phyloP scores from a whole-genome alignment of 1,284 basidiomycete species.

The Pascua sp. region DNA sequence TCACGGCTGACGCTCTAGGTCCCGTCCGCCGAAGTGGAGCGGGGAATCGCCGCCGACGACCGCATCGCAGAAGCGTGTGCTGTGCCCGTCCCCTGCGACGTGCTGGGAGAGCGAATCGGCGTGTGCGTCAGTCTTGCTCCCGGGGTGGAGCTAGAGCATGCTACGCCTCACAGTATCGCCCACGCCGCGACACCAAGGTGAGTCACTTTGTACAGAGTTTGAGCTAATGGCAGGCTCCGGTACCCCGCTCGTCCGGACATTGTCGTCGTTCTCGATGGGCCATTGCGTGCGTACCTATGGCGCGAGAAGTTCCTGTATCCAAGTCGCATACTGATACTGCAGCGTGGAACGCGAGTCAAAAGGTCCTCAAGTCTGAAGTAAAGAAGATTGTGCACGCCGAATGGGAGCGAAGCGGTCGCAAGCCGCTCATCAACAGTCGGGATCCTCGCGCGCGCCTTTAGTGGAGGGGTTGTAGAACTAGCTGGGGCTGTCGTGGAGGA shows the following conservation, averaged over 20 bases:
- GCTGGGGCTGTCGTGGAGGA: too few relatives aligned
- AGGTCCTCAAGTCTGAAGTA: conserved; percentile 16
- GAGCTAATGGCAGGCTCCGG: conserved; percentile 3
- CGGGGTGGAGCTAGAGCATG: conserved; percentile 1
- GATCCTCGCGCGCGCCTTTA: too few relatives aligned
- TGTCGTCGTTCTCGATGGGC: conserved; percentile 15
- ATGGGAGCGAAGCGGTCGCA: conserved; percentile 13
- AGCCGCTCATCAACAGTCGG: conserved; percentile 12
- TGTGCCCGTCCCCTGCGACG: conserved; percentile 33
- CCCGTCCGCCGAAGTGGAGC: conserved; percentile 42
- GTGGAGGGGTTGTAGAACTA: too few relatives aligned
- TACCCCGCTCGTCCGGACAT: conserved; percentile 17
- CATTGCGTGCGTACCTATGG: conserved; percentile 24
- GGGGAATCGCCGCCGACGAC: conserved; percentile 34
- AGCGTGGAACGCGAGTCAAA: conserved; percentile 19
- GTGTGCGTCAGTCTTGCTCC: conserved; percentile 30
- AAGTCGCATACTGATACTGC: neutral
- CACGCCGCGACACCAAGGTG: conserved; percentile 1
- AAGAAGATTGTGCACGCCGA: conserved; percentile 15
- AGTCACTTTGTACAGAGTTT: conserved; percentile 14
- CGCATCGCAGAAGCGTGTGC: conserved; percentile 37
- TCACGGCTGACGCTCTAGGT: conserved; percentile 29
- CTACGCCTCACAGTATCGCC: conserved; percentile 8
- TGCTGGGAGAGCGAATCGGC: conserved; percentile 42
- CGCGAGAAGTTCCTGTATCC: too few relatives aligned